Base-by-base conservation (phyloP, 2,329 filamentous ascomycete genomes). In the Fusarium secorum region DNA sequence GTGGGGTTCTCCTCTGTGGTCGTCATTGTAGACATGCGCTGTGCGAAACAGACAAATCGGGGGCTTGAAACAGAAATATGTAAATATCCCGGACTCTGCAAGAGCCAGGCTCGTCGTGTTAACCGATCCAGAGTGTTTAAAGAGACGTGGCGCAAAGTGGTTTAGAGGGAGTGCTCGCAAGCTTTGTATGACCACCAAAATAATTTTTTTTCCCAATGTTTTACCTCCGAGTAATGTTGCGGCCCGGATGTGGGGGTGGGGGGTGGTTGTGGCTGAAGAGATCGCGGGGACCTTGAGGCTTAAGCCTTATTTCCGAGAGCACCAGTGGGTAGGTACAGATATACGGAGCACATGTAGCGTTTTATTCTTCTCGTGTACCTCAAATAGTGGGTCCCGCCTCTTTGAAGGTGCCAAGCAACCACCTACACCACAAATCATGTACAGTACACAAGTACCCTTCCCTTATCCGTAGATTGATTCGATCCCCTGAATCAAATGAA, bases 11-110 rank as follows among this genome's bases (percentile, higher is more conserved):
- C 59, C 45, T 75, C 63, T 36, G 69, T 61, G 18, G 62, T 63
- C 17, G 76, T 65, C 80, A 81, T 81, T 35, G 76, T 81, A 53
- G 81, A 75, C 48, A 79, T 57, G 60, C 57, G 60, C 60, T 75
- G 67, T 44, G 42, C 51, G 28, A 53, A 60, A 52, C 53, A 45
- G 41, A 44, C 38, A 28, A 57, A 35, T 44, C 20, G 52, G n/a
- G n/a, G 33, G 11, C 42, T 65, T 39, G 49, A 15, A 46, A 57
- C 26, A 39, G 52, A 65, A 61, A 42, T 3, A 30, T 49, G 57
- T 20, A 52, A 46, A 42, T 72, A 60, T 70, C 73, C 75, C 71
- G 70, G 70, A 65, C 63, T 53, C 58, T 64, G 74, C 70, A 72
- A 70, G 66, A 74, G 69, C 75, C 74, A 66, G 49, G 48, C 36